A percentile compares a stretch with the other conserved stretches of the same genome.
These are phyloP conservation scores for Pichia ethanolica DNA, from an alignment of 805 yeast species.

Conservation along the genomic window DNA sequence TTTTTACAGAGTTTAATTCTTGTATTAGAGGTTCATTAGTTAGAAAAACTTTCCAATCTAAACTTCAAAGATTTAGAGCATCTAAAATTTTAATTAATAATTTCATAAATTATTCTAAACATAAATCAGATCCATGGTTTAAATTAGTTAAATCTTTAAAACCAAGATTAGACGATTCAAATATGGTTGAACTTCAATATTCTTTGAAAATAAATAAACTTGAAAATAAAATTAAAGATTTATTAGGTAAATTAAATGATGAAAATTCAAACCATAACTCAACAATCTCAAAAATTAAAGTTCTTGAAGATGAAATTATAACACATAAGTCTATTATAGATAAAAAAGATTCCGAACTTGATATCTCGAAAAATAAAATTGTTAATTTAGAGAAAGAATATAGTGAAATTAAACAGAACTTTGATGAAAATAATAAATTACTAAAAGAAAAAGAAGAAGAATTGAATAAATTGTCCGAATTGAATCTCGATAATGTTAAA, in stretches of 20 bases:
- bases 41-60: conserved; percentile 39
- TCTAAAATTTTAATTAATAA: conserved; percentile 60
- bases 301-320: conserved; percentile 27
- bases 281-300: conserved; percentile 32
- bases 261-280: conserved; percentile 21
- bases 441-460: conserved; percentile 19
- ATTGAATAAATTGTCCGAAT: conserved; percentile 11
- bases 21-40: conserved; percentile 54
- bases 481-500: background rate
- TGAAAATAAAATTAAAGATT: conserved; percentile 45
- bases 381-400: conserved; percentile 22
- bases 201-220: conserved; percentile 48
- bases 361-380: conserved; percentile 23
- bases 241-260: conserved; percentile 33
- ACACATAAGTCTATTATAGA: conserved; percentile 6
- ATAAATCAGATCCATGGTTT: conserved; percentile 70
- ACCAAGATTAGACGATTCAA: conserved; percentile 49
- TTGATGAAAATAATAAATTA: background rate
- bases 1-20: conserved; percentile 58
- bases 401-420: conserved; percentile 16
- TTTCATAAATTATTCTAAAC: conserved; percentile 42
- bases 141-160: conserved; percentile 59
- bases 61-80: conserved; percentile 59
- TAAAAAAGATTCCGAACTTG: conserved; percentile 41
- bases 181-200: conserved; percentile 38